phyloP scores from a whole-genome alignment of 208 protist species.

The Crithidia acanthocephali region DNA sequence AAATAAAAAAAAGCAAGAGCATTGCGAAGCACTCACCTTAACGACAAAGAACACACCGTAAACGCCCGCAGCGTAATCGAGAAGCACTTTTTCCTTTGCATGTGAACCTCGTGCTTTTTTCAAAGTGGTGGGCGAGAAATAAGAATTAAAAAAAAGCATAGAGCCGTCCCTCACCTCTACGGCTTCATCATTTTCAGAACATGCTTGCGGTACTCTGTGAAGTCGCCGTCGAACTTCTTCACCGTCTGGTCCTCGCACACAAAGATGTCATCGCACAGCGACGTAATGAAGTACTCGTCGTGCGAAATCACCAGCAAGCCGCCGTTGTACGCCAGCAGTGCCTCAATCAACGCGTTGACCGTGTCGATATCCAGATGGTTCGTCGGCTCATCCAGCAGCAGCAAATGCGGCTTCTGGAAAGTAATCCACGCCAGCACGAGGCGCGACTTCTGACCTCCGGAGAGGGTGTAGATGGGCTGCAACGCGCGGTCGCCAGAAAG shows the following conservation, averaged over 20 bases:
- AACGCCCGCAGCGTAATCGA: too few species aligned
- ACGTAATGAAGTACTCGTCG: constrained; percentile 95
- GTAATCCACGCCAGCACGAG: constrained; percentile 95
- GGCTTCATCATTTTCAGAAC: constrained; percentile 72
- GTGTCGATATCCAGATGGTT: constrained; percentile 97
- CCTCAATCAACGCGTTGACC: constrained; percentile 93
- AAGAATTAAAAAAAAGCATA: background rate
- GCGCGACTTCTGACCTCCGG: constrained; percentile 95
- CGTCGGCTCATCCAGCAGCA: constrained; percentile 97
- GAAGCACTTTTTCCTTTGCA: too few species aligned
- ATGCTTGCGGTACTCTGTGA: constrained; percentile 85
- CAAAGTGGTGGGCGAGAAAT: too few species aligned
- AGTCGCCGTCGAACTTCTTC: constrained; percentile 87
- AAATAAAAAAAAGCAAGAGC: too few species aligned
- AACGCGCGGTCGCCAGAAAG: constrained; percentile 86
- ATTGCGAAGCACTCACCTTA: too few species aligned
- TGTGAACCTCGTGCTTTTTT: too few species aligned
- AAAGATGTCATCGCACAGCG: constrained; percentile 92
- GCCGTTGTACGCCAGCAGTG: constrained; percentile 90
- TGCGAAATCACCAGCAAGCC: constrained; percentile 93
- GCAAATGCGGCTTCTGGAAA: constrained; percentile 92
- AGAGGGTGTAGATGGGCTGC: constrained; percentile 94
- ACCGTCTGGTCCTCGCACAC: constrained; percentile 82
- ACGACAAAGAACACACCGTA: too few species aligned
- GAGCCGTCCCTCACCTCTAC: background rate